Base-by-base conservation (phyloP, 1,284 basidiomycete genomes). In the Mycena citricolor region DNA sequence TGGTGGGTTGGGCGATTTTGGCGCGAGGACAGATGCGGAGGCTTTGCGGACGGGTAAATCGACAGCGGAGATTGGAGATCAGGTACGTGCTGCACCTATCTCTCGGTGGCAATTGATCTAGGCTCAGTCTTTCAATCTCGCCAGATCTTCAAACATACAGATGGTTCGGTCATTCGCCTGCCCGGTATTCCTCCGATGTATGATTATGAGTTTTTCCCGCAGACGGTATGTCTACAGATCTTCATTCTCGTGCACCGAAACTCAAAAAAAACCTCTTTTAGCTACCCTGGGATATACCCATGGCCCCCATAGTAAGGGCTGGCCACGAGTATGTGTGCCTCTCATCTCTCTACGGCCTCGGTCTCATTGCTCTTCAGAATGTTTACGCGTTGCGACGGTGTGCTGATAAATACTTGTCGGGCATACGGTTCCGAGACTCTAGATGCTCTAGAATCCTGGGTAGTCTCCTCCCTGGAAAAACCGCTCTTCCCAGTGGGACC, bases 181-280 rank as follows among this genome's bases (percentile, higher is more conserved):
- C 44, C 31, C 4, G 46, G 56, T 16, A 21, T 47, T 33, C 51
- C 49, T 14, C 38, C 55, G 10, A 49, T 54, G 47, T 57, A 54
- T 28, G 58, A 58, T 38, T 47, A 57, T 29, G 56, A 57, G 26
- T 55, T 54, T 35, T 54, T 44, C 20, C 51, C 55, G 11, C 58
- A 57, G 19, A 6, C 25, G 2, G 39, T 41, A 16, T 21, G 31
- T 24, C 11, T 11, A 25, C 19, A 24, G n/a, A 12, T 17, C 13
- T 4, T 21, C 20, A 20, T 5, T 14, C n/a, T n/a, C n/a, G n/a
- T n/a, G n/a, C n/a, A n/a, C n/a, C n/a, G n/a, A n/a, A 6, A 13
- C 29, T n/a, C 11, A 4, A 3, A 12, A 22, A 13, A 19, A 6
- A 17, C 3, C 2, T 28, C 23, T 22, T 7, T 23, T 14, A 28